Conservation (phyloP, 257 asterid species). For the Fraxinus anomala region DNA sequence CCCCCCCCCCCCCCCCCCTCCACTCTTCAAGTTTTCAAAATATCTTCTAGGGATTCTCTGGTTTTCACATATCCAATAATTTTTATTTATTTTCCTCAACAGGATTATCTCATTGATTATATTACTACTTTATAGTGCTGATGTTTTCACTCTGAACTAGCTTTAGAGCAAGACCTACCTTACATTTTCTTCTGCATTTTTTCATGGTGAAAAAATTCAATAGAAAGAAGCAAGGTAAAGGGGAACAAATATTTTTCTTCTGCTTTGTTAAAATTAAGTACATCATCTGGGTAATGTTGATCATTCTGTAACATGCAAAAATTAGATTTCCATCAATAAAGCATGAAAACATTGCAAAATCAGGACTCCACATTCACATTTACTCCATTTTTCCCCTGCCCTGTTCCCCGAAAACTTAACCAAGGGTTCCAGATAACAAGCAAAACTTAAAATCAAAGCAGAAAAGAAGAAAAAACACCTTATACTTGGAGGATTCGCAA, state of each 20-base stretch:
- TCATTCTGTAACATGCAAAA: background rate
- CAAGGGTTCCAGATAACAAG: background rate
- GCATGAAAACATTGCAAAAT: background rate
- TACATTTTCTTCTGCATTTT: too few species aligned
- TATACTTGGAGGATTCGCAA: too few species aligned
- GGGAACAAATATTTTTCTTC: too few species aligned
- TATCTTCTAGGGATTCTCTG: background rate
- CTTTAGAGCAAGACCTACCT: background rate
- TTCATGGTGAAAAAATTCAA: too few species aligned
- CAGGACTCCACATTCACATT: background rate
- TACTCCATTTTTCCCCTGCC: background rate
- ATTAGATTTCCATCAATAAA: background rate
- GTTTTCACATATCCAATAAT: background rate
- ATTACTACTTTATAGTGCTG: too few species aligned
- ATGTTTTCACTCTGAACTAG: background rate
- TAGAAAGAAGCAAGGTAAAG: background rate
- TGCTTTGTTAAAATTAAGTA: background rate
- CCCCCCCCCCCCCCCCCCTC: background rate
- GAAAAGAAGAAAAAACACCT: background rate
- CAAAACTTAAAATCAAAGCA: background rate
- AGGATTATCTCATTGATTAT: too few species aligned
- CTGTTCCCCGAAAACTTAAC: background rate
- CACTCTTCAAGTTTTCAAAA: background rate
- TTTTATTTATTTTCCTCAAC: too few species aligned
- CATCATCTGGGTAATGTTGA: background rate